Evolutionary conservation across 495 filamentous ascomycete species (phyloP).

Genomic region (Annulohypoxylon bovei): DNA sequence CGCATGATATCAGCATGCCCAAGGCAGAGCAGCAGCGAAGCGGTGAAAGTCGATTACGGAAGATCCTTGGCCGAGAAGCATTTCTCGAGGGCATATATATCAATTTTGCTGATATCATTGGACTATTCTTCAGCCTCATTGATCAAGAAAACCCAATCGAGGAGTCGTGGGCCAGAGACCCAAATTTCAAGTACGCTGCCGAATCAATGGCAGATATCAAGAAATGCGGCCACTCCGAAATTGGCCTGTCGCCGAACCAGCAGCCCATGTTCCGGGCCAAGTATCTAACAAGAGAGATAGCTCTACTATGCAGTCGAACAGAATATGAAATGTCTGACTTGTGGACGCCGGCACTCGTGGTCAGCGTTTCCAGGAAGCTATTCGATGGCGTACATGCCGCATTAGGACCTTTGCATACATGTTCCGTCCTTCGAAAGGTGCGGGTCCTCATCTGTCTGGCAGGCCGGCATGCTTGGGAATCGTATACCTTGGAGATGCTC

Average conservation of each 20-base stretch:
- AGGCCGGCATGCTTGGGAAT: constrained; percentile 71
- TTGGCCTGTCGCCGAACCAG: constrained; percentile 73
- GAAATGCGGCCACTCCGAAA: constrained; percentile 66
- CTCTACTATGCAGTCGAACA: constrained; percentile 77
- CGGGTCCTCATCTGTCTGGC: constrained; percentile 82
- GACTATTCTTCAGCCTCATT: constrained; percentile 79
- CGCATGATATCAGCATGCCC: constrained; percentile 75
- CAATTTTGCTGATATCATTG: constrained; percentile 80
- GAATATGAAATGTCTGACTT: constrained; percentile 69
- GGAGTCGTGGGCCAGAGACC: constrained; percentile 73
- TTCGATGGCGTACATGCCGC: constrained; percentile 86
- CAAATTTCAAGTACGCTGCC: constrained; percentile 65
- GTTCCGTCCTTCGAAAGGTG: constrained; percentile 85
- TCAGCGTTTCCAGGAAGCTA: constrained; percentile 78
- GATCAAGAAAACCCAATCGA: constrained; percentile 73
- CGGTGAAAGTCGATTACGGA: constrained; percentile 74
- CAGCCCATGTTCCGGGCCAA: constrained; percentile 87
- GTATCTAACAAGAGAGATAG: constrained; percentile 75
- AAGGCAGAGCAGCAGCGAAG: constrained; percentile 64
- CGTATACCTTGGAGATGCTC: constrained; percentile 93
- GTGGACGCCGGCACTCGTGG: constrained; percentile 80
- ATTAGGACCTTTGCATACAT: constrained; percentile 85
- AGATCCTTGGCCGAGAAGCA: constrained; percentile 70
- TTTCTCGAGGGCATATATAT: constrained; percentile 69
- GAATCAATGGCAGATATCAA: constrained; percentile 74